Percentiles rank a stretch among this genome's conserved stretches.
phyloP scores from a whole-genome alignment of 1,284 basidiomycete species.

The Austroboletus niveus region DNA sequence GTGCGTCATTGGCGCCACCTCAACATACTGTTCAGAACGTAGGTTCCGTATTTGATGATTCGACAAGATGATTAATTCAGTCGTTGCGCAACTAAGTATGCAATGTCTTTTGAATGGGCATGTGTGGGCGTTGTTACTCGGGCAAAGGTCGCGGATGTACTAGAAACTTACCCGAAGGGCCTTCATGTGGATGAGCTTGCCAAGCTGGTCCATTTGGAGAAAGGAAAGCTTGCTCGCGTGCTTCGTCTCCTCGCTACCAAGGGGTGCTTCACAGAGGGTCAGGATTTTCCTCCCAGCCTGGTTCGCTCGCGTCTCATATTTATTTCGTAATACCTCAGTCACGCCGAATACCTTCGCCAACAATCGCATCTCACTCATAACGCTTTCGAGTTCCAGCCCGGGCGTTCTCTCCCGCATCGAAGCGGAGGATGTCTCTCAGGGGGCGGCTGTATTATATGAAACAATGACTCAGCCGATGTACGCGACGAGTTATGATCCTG shows the following conservation, averaged over 20 bases:
- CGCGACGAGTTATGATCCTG: slow-evolving; percentile 18
- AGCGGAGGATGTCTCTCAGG: slow-evolving; percentile 15
- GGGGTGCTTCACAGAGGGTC: slow-evolving; percentile 35
- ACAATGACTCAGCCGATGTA: slow-evolving; percentile 25
- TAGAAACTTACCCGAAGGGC: slow-evolving; percentile 24
- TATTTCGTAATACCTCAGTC: slow-evolving; percentile 11
- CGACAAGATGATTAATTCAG: not conserved
- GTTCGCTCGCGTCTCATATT: not conserved
- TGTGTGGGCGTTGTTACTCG: slow-evolving; percentile 23
- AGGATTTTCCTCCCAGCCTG: too few species aligned
- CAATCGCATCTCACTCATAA: slow-evolving; percentile 29
- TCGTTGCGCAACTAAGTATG: slow-evolving; percentile 7
- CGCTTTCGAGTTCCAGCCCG: slow-evolving; percentile 10
- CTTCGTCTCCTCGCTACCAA: slow-evolving; percentile 33
- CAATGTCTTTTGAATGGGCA: slow-evolving; percentile 25
- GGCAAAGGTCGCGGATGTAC: slow-evolving; percentile 24
- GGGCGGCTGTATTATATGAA: slow-evolving; percentile 22
- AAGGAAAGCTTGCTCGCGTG: slow-evolving; percentile 28
- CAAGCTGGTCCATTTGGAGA: slow-evolving; percentile 23
- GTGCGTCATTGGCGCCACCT: slow-evolving; percentile 28
- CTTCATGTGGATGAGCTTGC: slow-evolving; percentile 26
- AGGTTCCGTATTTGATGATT: slow-evolving; percentile 1
- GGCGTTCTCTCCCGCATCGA: slow-evolving; percentile 10
- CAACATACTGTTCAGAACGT: slow-evolving; percentile 30
- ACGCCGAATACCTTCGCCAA: slow-evolving; percentile 26